phyloP scores from a whole-genome alignment of 306 rosid species.

The Gillenia trifoliata region DNA sequence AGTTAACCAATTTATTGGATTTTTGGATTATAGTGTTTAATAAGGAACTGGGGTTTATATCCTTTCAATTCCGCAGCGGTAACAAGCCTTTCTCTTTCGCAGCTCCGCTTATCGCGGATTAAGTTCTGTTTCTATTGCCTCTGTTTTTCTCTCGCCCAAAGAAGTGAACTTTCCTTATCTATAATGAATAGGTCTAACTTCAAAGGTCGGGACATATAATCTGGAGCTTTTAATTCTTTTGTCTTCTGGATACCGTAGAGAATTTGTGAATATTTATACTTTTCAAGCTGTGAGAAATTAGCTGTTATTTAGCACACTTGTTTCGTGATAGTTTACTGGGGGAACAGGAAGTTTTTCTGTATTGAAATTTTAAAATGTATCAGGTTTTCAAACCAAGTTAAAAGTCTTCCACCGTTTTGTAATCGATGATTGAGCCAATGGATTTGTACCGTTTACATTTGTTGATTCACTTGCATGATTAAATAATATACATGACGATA shows the following conservation, averaged over 20 bases:
- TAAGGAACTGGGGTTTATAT: no score
- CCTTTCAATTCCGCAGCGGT: no score
- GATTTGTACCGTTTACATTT: not conserved
- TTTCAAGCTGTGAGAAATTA: not conserved
- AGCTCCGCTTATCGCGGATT: not conserved
- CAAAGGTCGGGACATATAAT: not conserved
- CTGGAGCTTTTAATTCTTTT: not conserved
- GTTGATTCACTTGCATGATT: not conserved
- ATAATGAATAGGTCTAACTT: not conserved
- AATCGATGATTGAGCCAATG: not conserved
- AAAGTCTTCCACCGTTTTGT: not conserved
- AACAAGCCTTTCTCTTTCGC: conserved; percentile 10
- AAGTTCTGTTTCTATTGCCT: not conserved
- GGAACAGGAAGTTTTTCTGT: not conserved
- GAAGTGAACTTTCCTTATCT: not conserved
- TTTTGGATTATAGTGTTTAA: no score
- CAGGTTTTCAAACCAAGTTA: not conserved
- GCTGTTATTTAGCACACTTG: not conserved
- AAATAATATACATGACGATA: not conserved
- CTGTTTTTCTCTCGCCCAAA: not conserved
- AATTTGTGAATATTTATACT: not conserved
- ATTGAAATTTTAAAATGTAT: not conserved
- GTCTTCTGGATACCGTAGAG: not conserved
- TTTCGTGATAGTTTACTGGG: not conserved
- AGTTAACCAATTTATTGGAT: no score